These are phyloP conservation scores for Thinopyrum elongatum DNA, from an alignment of 176 grass and related monocot genomes.

Conservation along the genomic window DNA sequence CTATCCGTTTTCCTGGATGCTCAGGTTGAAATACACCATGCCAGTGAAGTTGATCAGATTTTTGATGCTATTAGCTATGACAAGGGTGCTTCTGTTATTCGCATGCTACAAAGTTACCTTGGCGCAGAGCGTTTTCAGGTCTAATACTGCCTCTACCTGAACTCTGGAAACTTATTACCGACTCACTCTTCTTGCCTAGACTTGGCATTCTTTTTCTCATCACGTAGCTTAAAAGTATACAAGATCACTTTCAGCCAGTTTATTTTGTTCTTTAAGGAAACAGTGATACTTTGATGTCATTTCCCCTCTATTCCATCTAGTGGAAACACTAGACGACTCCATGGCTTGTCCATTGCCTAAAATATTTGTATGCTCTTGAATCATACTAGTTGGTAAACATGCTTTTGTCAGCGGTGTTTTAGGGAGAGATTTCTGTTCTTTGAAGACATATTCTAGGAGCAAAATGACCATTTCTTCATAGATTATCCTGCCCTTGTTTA, in stretches of 20 bases:
- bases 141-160: conserved; percentile 18
- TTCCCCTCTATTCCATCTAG: conserved; percentile 16
- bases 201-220: neutral
- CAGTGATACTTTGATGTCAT: neutral
- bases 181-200: conserved; percentile 9
- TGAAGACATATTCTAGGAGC: neutral
- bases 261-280: conserved; percentile 24
- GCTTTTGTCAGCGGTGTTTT: conserved; percentile 7
- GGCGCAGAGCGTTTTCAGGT: conserved; percentile 74
- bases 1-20: conserved; percentile 3
- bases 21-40: conserved; percentile 86
- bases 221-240: neutral
- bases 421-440: neutral
- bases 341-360: neutral
- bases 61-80: conserved; percentile 91
- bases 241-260: neutral
- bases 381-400: neutral
- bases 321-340: neutral
- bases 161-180: neutral
- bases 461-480: conserved; percentile 6
- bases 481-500: conserved; percentile 7
- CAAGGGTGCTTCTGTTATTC: conserved; percentile 77
- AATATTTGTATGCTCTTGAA: conserved; percentile 1
- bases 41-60: conserved; percentile 72
- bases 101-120: conserved; percentile 87